Evolutionary conservation across 2,329 filamentous ascomycete genomes (phyloP), one percentile per base, ranked within the genome.

Genomic region (Penicillium crustosum): DNA sequence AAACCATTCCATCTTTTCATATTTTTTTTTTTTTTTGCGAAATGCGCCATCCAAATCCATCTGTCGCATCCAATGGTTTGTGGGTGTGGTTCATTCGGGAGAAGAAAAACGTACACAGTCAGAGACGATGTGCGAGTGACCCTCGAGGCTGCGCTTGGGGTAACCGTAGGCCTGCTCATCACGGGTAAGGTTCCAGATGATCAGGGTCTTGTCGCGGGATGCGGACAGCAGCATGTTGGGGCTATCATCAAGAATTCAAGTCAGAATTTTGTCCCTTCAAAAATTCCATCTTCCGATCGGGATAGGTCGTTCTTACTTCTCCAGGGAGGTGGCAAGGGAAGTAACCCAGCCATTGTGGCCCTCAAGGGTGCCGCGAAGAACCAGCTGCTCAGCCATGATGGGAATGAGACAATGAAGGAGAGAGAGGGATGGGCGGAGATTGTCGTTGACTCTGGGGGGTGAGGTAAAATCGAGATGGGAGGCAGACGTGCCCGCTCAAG

Each of bases 261-360:
- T 79, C 69, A 78, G 76, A 73, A 71, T 65, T 65, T 64, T 61
- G 55, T 50, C 61, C 61, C 55, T 61, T 69, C 63, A 66, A 56
- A 42, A 60, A 65, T 62, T 68, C 65, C 63, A 60, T 66, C 59
- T 61, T 61, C 60, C 59, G 61, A 59, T 65, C 53, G 61, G 55
- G 53, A 49, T 45, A 55, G 49, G 49, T 57, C 48, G 47, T 19
- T 59, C 88, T 78, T 88, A 95, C 91, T 97, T 97, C 89, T 97
- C 93, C 83, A 97, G 89, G 75, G 93, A 97, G 80, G 93, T 97
- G 75, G 93, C 93, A 83, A 97, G 86, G 84, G 87, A 92, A 82
- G 93, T 97, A 84, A 97, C 93, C 93, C 93, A 97, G 87, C 93
- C 93, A 86, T 90, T 94, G 89, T 97, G 93, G 88, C 93, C 93